Evolutionary conservation across 306 rosid species (phyloP).

Genomic region (barrel medic (Medicago truncatula)): MtrunA17r5.0-ANR NC_053048.1:11094001-11094500

Average conservation of each 20-base stretch:
- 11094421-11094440: not conserved
- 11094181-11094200: slow-evolving; percentile 92
- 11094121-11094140: slow-evolving; percentile 95
- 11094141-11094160: slow-evolving; percentile 71
- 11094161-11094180: slow-evolving; percentile 92
- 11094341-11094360: not conserved
- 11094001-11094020: slow-evolving; percentile 92
- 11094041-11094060: slow-evolving; percentile 98
- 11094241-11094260: slow-evolving; percentile 95
- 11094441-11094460: not conserved
- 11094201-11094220: slow-evolving; percentile 84
- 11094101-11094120: slow-evolving; percentile 94
- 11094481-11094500: not conserved
- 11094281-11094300: slow-evolving; percentile 52
- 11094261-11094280: slow-evolving; percentile 87
- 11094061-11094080: slow-evolving; percentile 98
- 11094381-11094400: not conserved
- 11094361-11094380: not conserved
- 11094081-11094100: slow-evolving; percentile 91
- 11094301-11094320: slow-evolving; percentile 43
- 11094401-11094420: not conserved
- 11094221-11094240: slow-evolving; percentile 91
- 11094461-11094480: not conserved
- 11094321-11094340: not conserved
- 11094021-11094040: slow-evolving; percentile 97